Base-by-base conservation (phyloP, 768 basidiomycete species). In the Cantharellus cinnabarinus region DNA sequence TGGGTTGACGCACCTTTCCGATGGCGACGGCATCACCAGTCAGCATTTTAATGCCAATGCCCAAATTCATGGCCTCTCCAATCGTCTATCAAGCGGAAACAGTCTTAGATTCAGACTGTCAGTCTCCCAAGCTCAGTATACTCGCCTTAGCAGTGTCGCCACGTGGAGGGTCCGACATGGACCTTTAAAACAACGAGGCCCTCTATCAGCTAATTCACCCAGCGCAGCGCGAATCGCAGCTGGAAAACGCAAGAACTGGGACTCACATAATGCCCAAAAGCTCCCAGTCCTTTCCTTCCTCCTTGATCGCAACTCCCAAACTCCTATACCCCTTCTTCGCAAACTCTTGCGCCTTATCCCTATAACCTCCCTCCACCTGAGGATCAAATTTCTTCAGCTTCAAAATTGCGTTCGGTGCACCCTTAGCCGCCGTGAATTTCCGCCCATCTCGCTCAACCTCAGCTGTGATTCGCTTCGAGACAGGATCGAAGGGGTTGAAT, bases 381-480 rank as follows among this genome's bases (percentile, higher is more conserved):
- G 64, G 50, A 58, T 69, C 65, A 59, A 72, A 71, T 41, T 71
- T 67, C 37, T 65, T 59, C 50, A 76, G 67, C 59, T 71, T 72
- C 59, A 76, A 66, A 52, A 76, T 75, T 68, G 71, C 69, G 58
- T 73, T 75, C 4, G 75, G 75, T 0, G 75, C 75, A 52, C 75
- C 75, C 62, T 76, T 76, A 52, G 74, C 72, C 57, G 69, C 71
- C 3, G 67, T 72, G 62, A 68, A 76, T 42, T 65, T 63, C 65
- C 70, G 71, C 34, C 75, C 76, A 58, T 76, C 71, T 42, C 68
- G 67, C 60, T 73, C 71, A 35, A 77, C 72, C 62, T 75, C 72
- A 20, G 75, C 73, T 35, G 74, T 74, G 64, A 76, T 76, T 41
- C 75, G 73, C 66, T 77, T 76, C 55, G 74, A 75, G 48, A 76